Conservation (phyloP, 805 yeast genomes). For the Candida pini region DNA sequence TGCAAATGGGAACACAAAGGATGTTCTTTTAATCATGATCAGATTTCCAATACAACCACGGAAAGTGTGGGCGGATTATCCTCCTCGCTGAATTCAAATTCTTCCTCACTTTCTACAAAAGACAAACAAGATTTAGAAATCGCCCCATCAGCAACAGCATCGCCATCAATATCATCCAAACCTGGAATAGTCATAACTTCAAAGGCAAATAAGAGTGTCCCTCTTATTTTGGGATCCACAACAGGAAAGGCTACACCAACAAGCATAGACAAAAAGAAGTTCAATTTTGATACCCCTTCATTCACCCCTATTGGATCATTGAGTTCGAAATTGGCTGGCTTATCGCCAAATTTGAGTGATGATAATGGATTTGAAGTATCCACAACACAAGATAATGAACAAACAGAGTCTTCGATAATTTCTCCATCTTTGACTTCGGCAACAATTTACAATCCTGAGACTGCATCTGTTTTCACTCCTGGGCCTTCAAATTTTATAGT, state of each 20-base stretch:
- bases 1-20: conserved; percentile 87
- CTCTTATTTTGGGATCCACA: conserved; percentile 1
- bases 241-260: background rate
- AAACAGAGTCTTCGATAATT: background rate
- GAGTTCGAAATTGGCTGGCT: conserved; percentile 35
- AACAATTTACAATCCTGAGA: conserved; percentile 24
- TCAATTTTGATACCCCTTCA: conserved; percentile 51
- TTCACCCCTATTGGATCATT: conserved; percentile 39
- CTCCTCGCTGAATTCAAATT: too few species aligned
- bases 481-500: conserved; percentile 7
- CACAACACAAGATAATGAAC: conserved; percentile 33
- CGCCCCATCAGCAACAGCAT: background rate
- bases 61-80: too few species aligned
- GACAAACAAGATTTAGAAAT: background rate
- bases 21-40: conserved; percentile 72
- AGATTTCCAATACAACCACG: too few species aligned
- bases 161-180: background rate
- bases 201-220: conserved; percentile 5
- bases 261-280: conserved; percentile 32
- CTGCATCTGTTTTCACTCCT: conserved; percentile 29
- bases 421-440: conserved; percentile 1
- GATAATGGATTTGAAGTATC: conserved; percentile 46
- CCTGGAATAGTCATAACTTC: conserved; percentile 1
- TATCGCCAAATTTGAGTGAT: conserved; percentile 44
- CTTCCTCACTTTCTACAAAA: conserved; percentile 3